A percentile compares a stretch with the other conserved stretches of the same genome.
phyloP scores from a whole-genome alignment of 2,329 filamentous ascomycete genomes.

The Penicillium digitatum region DNA sequence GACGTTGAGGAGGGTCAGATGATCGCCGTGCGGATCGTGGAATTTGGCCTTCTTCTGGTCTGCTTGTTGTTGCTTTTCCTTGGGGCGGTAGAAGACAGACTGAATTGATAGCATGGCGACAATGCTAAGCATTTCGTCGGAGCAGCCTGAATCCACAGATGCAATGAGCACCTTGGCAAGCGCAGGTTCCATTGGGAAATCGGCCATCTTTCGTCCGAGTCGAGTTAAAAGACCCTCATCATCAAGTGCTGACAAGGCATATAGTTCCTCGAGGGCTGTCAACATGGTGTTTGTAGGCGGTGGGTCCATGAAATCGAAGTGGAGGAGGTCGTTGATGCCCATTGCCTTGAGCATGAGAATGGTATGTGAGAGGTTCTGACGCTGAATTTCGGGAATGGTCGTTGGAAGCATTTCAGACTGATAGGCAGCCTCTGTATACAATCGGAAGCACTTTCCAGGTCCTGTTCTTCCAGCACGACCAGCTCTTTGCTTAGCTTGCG shows the following conservation, averaged over 20 bases:
- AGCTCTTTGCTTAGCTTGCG: conserved; percentile 89
- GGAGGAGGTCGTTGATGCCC: conserved; percentile 95
- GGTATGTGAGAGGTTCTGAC: conserved; percentile 85
- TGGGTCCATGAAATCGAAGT: conserved; percentile 99
- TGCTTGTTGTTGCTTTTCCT: conserved; percentile 93
- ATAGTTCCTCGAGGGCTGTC: conserved; percentile 90
- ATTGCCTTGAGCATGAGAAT: conserved; percentile 98
- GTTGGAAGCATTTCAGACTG: conserved; percentile 97
- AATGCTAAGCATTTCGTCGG: conserved; percentile 89
- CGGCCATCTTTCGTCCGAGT: conserved; percentile 92
- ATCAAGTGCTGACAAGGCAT: conserved; percentile 84
- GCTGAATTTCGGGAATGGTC: conserved; percentile 92
- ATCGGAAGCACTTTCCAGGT: conserved; percentile 89
- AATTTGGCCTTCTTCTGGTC: conserved; percentile 98
- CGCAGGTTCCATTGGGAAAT: conserved; percentile 95
- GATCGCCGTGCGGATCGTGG: conserved; percentile 90
- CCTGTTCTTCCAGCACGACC: conserved; percentile 91
- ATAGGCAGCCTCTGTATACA: conserved; percentile 94
- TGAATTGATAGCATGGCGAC: conserved; percentile 89
- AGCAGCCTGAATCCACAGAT: conserved; percentile 81
- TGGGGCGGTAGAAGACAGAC: conserved; percentile 88
- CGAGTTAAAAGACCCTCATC: conserved; percentile 92
- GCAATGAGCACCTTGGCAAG: conserved; percentile 87
- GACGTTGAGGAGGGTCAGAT: conserved; percentile 90
- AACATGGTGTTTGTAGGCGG: conserved; percentile 97